Conservation (phyloP, 768 basidiomycete genomes). For the Cystoderma amianthinum region DNA sequence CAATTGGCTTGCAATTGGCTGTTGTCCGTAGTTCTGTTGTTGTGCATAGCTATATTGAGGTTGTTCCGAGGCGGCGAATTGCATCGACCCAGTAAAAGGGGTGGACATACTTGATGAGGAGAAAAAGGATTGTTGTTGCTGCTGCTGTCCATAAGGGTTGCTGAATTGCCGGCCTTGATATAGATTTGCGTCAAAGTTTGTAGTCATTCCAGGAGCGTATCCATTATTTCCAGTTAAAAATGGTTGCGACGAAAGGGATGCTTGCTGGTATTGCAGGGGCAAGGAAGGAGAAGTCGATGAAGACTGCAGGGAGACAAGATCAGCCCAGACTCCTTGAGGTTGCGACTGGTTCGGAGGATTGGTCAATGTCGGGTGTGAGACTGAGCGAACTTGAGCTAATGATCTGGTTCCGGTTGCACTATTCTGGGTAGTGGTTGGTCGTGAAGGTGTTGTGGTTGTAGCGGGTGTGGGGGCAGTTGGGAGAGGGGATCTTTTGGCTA, state of each 20-base stretch:
- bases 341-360: constrained; percentile 15
- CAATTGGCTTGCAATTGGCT: constrained; percentile 6
- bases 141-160: constrained; percentile 8
- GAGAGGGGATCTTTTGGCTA: constrained; percentile 5
- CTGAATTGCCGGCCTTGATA: neutral
- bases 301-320: constrained; percentile 41
- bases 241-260: neutral
- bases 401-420: constrained; percentile 5
- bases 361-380: constrained; percentile 15
- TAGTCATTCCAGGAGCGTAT: neutral
- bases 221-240: neutral
- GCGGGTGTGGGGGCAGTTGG: constrained; percentile 4
- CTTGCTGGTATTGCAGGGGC: constrained; percentile 36
- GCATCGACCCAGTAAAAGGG: neutral
- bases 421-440: neutral
- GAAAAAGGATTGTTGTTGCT: constrained; percentile 3
- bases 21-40: constrained; percentile 17
- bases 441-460: neutral
- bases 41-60: neutral
- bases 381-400: constrained; percentile 10
- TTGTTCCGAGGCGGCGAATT: neutral
- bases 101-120: neutral
- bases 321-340: constrained; percentile 45
- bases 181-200: neutral
- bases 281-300: constrained; percentile 39